Conservation (phyloP, 2,329 filamentous ascomycete species). For the Fusarium tjaetaba region DNA sequence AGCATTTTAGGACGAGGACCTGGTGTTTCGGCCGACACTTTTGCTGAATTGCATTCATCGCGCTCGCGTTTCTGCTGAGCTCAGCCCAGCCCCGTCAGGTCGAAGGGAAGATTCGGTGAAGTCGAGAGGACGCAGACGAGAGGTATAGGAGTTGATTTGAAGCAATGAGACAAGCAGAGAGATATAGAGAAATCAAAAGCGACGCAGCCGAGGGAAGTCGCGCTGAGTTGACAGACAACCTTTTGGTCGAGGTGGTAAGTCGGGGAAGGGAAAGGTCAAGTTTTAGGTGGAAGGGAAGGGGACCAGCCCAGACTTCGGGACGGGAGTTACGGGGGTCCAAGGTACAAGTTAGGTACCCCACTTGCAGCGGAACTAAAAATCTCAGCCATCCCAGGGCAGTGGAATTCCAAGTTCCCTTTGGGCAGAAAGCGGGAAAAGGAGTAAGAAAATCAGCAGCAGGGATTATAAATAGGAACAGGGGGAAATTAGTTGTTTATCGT, state of each 20-base stretch:
- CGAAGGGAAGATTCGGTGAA: not conserved
- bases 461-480: slow-evolving; percentile 21
- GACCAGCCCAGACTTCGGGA: slow-evolving; percentile 11
- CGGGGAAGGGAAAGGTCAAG: slow-evolving; percentile 27
- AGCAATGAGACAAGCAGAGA: slow-evolving; percentile 2
- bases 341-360: slow-evolving; percentile 31
- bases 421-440: slow-evolving; percentile 18
- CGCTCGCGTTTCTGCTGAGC: slow-evolving; percentile 34
- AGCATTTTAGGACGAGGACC: slow-evolving; percentile 95
- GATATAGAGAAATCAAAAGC: not conserved
- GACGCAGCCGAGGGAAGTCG: slow-evolving; percentile 32
- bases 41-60: slow-evolving; percentile 73
- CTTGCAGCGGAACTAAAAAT: slow-evolving; percentile 12
- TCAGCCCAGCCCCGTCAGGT: slow-evolving; percentile 32
- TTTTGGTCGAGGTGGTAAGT: slow-evolving; percentile 18
- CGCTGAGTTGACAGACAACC: slow-evolving; percentile 22
- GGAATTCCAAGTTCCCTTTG: slow-evolving; percentile 6
- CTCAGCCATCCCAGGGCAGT: slow-evolving; percentile 24
- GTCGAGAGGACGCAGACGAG: not conserved
- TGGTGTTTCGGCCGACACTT: slow-evolving; percentile 93
- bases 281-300: slow-evolving; percentile 27
- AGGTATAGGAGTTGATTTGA: not conserved
- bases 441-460: slow-evolving; percentile 25
- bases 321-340: slow-evolving; percentile 27
- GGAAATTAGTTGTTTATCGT: slow-evolving; percentile 29